Evolutionary conservation across 352 stramenopile genomes (phyloP).

Genomic region (Globisporangium camurandrum): DNA sequence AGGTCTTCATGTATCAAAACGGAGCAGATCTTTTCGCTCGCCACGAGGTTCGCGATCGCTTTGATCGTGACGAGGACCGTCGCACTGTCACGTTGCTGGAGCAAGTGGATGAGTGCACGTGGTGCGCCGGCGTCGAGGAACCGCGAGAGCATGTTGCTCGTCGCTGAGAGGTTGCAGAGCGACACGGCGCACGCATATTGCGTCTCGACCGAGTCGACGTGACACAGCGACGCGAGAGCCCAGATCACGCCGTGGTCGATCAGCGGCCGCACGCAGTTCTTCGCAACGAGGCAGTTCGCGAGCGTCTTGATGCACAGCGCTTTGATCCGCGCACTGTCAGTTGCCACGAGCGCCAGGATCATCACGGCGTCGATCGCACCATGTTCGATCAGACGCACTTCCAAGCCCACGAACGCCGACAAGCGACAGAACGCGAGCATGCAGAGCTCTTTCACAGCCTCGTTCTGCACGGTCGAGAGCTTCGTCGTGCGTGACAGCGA

Average conservation of each 20-base stretch:
- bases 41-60: constrained; percentile 67
- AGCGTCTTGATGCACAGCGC: constrained; percentile 64
- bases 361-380: constrained; percentile 62
- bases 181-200: constrained; percentile 55
- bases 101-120: constrained; percentile 47
- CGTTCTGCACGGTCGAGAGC: constrained; percentile 23
- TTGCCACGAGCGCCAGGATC: constrained; percentile 66
- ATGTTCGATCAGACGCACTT: constrained; percentile 61
- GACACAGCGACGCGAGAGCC: constrained; percentile 60
- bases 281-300: constrained; percentile 65
- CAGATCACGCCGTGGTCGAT: constrained; percentile 74
- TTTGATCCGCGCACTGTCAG: constrained; percentile 57
- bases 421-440: constrained; percentile 63
- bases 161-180: constrained; percentile 66
- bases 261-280: constrained; percentile 53
- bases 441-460: constrained; percentile 58
- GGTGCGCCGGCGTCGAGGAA: constrained; percentile 66
- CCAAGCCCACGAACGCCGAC: constrained; percentile 53
- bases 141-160: constrained; percentile 46
- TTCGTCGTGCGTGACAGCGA: constrained; percentile 40
- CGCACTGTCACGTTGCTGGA: constrained; percentile 32
- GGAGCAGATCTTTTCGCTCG: constrained; percentile 69
- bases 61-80: constrained; percentile 60
- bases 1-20: constrained; percentile 67
- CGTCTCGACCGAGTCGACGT: constrained; percentile 44